Evolutionary conservation across 371 early-diverging fungal genomes (phyloP).

Genomic region (Zychaea mexicana): DNA sequence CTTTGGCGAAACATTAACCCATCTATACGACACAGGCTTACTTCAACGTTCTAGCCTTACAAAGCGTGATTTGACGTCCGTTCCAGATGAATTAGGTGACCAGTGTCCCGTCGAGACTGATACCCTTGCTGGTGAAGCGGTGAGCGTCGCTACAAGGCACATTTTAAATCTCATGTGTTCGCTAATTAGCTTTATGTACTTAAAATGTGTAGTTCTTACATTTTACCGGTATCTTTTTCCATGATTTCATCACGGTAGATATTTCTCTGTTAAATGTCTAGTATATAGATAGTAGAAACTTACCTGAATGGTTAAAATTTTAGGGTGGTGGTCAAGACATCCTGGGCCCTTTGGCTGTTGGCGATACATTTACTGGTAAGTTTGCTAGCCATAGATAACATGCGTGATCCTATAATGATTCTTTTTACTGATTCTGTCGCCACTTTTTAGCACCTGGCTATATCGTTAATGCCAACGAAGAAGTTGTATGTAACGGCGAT

Average conservation of each 20-base stretch:
- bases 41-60: not conserved
- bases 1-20: not conserved
- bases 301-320: too few species aligned
- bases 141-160: too few species aligned
- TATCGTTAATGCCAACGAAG: slow-evolving; percentile 21
- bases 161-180: too few species aligned
- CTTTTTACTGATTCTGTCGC: too few species aligned
- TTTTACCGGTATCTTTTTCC: slow-evolving; percentile 29
- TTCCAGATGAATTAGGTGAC: not conserved
- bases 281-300: not conserved
- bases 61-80: not conserved
- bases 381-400: too few species aligned
- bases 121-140: not conserved
- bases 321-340: slow-evolving; percentile 21
- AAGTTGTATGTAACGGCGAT: not conserved
- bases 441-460: slow-evolving; percentile 13
- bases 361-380: slow-evolving; percentile 1
- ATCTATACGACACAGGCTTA: not conserved
- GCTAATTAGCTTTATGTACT: too few species aligned
- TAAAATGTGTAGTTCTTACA: slow-evolving; percentile 7
- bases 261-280: not conserved
- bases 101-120: not conserved
- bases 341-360: slow-evolving; percentile 24
- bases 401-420: too few species aligned
- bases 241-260: slow-evolving; percentile 12